A percentile compares a stretch with the other conserved stretches of the same genome.
These are phyloP conservation scores for Mangifera indica DNA, from an alignment of 345 rosid species.

Conservation along the genomic window DNA sequence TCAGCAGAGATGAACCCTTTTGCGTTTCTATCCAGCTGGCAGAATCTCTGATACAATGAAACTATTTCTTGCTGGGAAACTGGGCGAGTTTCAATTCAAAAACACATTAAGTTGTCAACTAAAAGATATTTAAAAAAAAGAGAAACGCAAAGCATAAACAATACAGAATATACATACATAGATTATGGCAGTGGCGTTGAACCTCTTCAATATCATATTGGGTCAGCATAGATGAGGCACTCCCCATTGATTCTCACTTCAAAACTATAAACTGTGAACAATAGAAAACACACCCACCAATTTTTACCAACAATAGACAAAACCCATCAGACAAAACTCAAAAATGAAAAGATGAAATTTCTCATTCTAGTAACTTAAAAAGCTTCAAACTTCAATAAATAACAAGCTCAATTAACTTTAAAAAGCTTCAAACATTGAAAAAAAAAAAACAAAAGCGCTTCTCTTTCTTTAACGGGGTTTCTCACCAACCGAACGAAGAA, in stretches of 20 bases:
- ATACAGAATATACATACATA: constrained; percentile 38
- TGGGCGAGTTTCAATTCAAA: constrained; percentile 21
- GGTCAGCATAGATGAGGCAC: constrained; percentile 62
- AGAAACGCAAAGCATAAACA: background rate
- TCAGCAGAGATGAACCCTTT: constrained; percentile 77
- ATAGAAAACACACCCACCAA: background rate
- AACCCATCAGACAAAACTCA: background rate
- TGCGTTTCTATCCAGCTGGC: constrained; percentile 74
- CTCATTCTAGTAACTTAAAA: background rate
- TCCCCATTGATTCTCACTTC: constrained; percentile 50
- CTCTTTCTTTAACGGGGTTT: background rate
- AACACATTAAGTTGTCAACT: constrained; percentile 10
- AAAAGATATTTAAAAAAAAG: background rate
- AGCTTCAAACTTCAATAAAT: background rate
- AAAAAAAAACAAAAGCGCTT: no score
- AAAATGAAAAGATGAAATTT: background rate
- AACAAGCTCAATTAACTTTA: no score
- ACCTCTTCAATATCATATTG: constrained; percentile 83
- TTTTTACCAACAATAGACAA: background rate
- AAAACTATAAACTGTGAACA: constrained; percentile 9
- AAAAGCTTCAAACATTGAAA: background rate
- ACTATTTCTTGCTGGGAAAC: constrained; percentile 79
- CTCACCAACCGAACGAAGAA: background rate
- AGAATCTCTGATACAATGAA: constrained; percentile 65
- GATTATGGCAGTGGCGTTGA: constrained; percentile 50